These are phyloP conservation scores for Gleditsia sinensis DNA, from an alignment of 306 rosid genomes.

Conservation along the genomic window DNA sequence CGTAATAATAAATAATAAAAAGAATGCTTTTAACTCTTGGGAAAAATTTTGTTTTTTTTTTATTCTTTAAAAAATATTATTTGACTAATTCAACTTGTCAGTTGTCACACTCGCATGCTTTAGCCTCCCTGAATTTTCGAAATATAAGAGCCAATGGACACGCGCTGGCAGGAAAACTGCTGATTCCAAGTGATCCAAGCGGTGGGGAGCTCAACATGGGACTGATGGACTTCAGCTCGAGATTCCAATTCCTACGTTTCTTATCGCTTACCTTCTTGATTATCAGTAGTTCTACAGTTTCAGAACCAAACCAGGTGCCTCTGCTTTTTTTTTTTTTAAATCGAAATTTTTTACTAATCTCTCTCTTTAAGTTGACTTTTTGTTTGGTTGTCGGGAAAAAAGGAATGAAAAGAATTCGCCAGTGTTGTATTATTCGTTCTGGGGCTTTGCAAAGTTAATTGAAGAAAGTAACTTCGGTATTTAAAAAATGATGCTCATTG, in stretches of 20 bases:
- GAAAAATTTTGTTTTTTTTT: too few relatives aligned
- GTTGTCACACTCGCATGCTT: too few relatives aligned
- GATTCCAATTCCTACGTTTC: neutral
- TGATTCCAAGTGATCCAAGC: neutral
- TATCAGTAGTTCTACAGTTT: slow-evolving; percentile 28
- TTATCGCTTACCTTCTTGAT: slow-evolving; percentile 24
- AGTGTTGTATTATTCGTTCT: neutral
- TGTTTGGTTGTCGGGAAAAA: slow-evolving; percentile 23
- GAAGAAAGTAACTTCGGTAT: neutral
- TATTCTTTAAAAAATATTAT: too few relatives aligned
- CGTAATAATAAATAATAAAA: too few relatives aligned
- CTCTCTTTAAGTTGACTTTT: slow-evolving; percentile 9
- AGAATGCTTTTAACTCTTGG: too few relatives aligned
- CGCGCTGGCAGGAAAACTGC: too few relatives aligned
- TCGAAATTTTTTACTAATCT: neutral
- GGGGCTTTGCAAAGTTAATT: too few relatives aligned
- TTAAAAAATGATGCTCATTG: neutral
- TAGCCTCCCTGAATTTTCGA: too few relatives aligned
- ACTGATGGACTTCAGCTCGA: slow-evolving; percentile 5
- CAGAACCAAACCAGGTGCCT: slow-evolving; percentile 64
- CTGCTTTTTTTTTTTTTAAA: neutral
- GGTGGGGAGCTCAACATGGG: neutral
- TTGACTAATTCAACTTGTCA: too few relatives aligned
- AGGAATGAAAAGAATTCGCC: neutral
- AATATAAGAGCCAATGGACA: too few relatives aligned